Conservation (phyloP, 805 yeast species). For the Hanseniaspora clermontiae region DNA sequence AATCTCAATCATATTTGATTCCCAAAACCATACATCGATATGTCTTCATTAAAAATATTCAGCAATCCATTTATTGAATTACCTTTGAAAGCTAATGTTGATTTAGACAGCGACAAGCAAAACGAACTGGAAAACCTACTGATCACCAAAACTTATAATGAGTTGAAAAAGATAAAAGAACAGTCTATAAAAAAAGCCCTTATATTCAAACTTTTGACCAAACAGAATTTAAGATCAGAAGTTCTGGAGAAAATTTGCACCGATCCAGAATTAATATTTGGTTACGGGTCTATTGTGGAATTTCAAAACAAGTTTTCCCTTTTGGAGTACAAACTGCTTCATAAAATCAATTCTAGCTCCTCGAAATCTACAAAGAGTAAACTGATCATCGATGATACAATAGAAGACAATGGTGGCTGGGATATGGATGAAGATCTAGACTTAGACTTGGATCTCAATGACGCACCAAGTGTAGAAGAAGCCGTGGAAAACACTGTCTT, state of each 20-base stretch:
- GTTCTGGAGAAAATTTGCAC: background rate
- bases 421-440: background rate
- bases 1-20: too few species aligned
- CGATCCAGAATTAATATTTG: background rate
- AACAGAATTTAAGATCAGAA: background rate
- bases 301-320: constrained; percentile 5
- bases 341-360: background rate
- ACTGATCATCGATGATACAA: background rate
- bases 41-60: background rate
- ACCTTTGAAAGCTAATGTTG: background rate
- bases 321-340: background rate
- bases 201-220: background rate
- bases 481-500: background rate
- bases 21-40: background rate
- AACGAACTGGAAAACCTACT: background rate
- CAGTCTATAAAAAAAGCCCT: constrained; percentile 5
- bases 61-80: background rate
- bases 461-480: background rate
- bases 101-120: background rate
- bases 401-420: background rate
- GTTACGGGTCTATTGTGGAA: constrained; percentile 1
- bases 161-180: background rate
- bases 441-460: background rate
- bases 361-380: background rate
- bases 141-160: background rate